A percentile compares a stretch with the other conserved stretches of the same genome.
Conservation (phyloP, 2,329 filamentous ascomycete genomes). For the Xylariomycetidae sp. region DNA sequence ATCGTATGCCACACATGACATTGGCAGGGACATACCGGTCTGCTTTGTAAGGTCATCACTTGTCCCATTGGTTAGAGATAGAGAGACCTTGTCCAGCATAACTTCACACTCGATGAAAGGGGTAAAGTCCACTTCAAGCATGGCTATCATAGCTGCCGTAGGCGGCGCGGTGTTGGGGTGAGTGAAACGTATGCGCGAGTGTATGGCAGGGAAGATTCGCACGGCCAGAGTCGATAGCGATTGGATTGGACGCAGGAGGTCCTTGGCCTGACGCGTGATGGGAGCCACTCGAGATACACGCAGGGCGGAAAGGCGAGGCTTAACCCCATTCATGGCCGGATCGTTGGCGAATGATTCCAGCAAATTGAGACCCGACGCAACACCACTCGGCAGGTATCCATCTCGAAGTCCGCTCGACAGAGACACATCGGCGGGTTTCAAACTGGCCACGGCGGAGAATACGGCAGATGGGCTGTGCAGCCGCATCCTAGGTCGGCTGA, state of each 20-base stretch:
- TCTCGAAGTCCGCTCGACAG: slow-evolving; percentile 37
- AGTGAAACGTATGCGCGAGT: slow-evolving; percentile 68
- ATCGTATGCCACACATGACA: slow-evolving; percentile 63
- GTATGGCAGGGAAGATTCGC: slow-evolving; percentile 61
- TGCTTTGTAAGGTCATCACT: slow-evolving; percentile 52
- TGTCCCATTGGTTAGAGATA: slow-evolving; percentile 51
- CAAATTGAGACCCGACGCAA: slow-evolving; percentile 68
- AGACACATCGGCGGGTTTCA: slow-evolving; percentile 46
- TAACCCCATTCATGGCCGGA: slow-evolving; percentile 52
- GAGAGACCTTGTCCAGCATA: slow-evolving; percentile 51
- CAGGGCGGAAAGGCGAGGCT: slow-evolving; percentile 64
- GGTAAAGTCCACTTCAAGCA: slow-evolving; percentile 69
- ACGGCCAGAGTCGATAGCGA: slow-evolving; percentile 58
- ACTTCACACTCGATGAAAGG: slow-evolving; percentile 62
- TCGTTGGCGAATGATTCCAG: slow-evolving; percentile 67
- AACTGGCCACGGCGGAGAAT: slow-evolving; percentile 55
- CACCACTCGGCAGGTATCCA: slow-evolving; percentile 64
- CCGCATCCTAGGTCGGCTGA: slow-evolving; percentile 55
- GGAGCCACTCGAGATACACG: slow-evolving; percentile 71
- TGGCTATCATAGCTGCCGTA: slow-evolving; percentile 58
- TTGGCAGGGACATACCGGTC: slow-evolving; percentile 46
- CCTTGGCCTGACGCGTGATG: slow-evolving; percentile 52
- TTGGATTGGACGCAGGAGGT: slow-evolving; percentile 57
- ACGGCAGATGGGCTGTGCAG: slow-evolving; percentile 61
- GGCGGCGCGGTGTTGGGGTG: slow-evolving; percentile 53